Base-by-base conservation (phyloP, 192 early-diverging fungal genomes). In the Coemansia sp. region DNA sequence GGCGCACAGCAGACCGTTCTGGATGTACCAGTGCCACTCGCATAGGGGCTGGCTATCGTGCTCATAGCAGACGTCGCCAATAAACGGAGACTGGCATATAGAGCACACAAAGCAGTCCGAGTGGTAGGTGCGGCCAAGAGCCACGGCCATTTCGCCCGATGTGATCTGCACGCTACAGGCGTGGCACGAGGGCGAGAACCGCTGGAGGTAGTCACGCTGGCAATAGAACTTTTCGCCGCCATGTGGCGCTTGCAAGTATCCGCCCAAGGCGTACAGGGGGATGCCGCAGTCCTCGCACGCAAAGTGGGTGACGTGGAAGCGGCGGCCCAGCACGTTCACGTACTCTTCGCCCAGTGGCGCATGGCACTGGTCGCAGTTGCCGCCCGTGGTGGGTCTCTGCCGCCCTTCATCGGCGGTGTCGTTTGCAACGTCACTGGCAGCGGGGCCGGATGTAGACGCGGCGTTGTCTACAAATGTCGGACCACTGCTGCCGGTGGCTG, bases 21-120 rank as follows among this genome's bases (percentile, higher is more conserved):
- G 79, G 24, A 72, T 74, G 32, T 76, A 74, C 79, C 79, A 81
- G 46, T 81, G 79, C 74, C 79, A 76, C 60, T 81, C 79, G 53
- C 79, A 81, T 29, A 76, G 56, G 18, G 79, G 79, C 67, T 76
- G 72, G 56, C 79, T 66, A 34, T 81, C 70, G 35, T 76, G 74
- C 60, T 81, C 79, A 27, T 76, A 81, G 64, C 79, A 81, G 29
- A 76, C 70, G 42, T 81, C 79, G 62, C 74, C 79, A 42, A 67
- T 66, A 61, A 81, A 81, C 5, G 79, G 79, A 26, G 79, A 72
- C 72, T 74, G 77, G 65, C 77, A 80, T 44, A 80, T 80, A 3
- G 77, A 74, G 53, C 77, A 80, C 29, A 80, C 77, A 64, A 80
- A 74, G 46, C 77, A 80, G 26, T 80, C 77, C 26, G 72, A 74